A percentile compares a stretch with the other conserved stretches of the same genome.
phyloP scores from a whole-genome alignment of 495 filamentous ascomycete genomes.

The Penicillium ucsense region DNA sequence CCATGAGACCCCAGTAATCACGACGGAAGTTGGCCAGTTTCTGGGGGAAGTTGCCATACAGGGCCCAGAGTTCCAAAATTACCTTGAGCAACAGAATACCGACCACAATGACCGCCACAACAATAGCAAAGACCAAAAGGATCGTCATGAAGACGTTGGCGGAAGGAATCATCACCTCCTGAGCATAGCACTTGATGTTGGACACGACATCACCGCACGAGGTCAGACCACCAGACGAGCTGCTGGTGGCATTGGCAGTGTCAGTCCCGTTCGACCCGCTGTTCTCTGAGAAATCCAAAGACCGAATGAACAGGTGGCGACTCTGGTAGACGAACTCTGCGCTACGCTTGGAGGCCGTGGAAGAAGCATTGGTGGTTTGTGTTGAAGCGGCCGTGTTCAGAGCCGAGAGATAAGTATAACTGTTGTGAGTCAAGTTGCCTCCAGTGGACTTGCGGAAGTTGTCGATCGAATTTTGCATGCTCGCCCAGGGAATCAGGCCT shows the following conservation, averaged over 20 bases:
- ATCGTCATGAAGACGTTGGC: conserved; percentile 97
- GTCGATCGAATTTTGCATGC: conserved; percentile 78
- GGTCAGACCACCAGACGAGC: conserved; percentile 12
- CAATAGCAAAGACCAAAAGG: conserved; percentile 76
- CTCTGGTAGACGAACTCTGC: conserved; percentile 35
- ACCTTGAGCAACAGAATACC: conserved; percentile 87
- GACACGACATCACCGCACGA: conserved; percentile 39
- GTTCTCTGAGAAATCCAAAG: conserved; percentile 34
- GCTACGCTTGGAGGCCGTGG: conserved; percentile 35
- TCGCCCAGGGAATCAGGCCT: conserved; percentile 72
- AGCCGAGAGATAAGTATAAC: conserved; percentile 63
- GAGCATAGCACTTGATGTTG: conserved; percentile 65
- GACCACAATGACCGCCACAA: conserved; percentile 75
- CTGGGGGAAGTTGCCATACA: conserved; percentile 82
- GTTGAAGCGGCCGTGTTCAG: conserved; percentile 35
- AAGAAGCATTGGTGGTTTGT: conserved; percentile 10
- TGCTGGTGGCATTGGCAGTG: conserved; percentile 31
- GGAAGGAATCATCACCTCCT: conserved; percentile 72
- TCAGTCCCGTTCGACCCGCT: conserved; percentile 4
- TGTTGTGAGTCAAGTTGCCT: conserved; percentile 74
- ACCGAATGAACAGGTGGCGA: conserved; percentile 42
- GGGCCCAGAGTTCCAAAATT: conserved; percentile 81
- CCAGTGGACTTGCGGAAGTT: conserved; percentile 70
- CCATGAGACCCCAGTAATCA: conserved; percentile 88
- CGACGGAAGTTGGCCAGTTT: conserved; percentile 77